Evolutionary conservation across 352 stramenopile species (phyloP).

Genomic region (Globisporangium solare): DNA sequence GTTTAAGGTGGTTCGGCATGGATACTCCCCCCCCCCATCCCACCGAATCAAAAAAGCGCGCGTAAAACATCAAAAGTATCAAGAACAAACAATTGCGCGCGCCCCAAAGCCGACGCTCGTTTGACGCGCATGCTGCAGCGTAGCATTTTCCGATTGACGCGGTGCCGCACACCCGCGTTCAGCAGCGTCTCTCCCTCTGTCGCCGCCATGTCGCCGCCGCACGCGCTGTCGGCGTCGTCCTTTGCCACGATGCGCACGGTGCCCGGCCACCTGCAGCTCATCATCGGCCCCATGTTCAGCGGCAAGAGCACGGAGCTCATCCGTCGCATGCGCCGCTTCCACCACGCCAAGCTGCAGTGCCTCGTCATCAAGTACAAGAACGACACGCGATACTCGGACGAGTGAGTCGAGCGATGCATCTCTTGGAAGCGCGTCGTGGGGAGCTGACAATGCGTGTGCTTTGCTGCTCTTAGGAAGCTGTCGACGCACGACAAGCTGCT

Average conservation of each 20-base stretch:
- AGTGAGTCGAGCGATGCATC: slow-evolving; percentile 26
- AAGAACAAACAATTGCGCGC: background rate
- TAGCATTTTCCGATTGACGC: background rate
- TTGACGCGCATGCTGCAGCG: background rate
- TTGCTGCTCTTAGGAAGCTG: slow-evolving; percentile 40
- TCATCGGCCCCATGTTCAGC: slow-evolving; percentile 86
- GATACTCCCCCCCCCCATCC: background rate
- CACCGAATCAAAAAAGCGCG: background rate
- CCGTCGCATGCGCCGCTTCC: slow-evolving; percentile 72
- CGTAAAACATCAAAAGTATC: background rate
- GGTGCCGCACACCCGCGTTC: background rate
- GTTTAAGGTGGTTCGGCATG: background rate
- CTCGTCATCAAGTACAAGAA: slow-evolving; percentile 83
- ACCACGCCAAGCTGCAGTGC: slow-evolving; percentile 72
- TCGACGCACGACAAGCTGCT: slow-evolving; percentile 78
- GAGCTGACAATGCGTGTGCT: too few species aligned
- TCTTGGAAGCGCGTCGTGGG: too few species aligned
- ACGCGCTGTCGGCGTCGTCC: too few species aligned
- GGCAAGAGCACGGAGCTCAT: slow-evolving; percentile 87
- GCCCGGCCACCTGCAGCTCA: slow-evolving; percentile 69
- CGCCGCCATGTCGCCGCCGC: too few species aligned
- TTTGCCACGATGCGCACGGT: slow-evolving; percentile 18
- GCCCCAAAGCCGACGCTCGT: background rate
- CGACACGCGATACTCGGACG: slow-evolving; percentile 71
- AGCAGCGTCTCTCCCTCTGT: background rate